Percentiles rank a stretch among this genome's conserved stretches.
These are phyloP conservation scores for Phoenix dactylifera DNA, from an alignment of 176 grass and related monocot species.

Conservation along the genomic window DNA sequence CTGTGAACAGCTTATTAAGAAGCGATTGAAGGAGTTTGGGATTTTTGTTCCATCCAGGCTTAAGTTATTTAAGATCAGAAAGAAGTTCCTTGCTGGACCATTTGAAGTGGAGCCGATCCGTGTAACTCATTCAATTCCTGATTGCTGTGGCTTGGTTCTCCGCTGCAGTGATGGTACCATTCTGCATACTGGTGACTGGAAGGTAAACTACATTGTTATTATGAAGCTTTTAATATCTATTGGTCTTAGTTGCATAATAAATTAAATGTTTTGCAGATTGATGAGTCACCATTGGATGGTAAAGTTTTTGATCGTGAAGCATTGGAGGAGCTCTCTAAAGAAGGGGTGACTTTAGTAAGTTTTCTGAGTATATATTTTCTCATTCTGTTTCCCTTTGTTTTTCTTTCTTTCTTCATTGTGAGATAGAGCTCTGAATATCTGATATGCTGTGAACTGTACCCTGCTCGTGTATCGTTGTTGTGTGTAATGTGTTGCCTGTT, in stretches of 20 bases:
- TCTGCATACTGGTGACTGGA: conserved; percentile 99
- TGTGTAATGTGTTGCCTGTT: too few species aligned
- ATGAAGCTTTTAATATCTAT: neutral
- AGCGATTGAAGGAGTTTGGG: conserved; percentile 93
- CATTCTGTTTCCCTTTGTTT: too few species aligned
- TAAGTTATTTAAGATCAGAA: conserved; percentile 72
- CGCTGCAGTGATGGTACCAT: conserved; percentile 91
- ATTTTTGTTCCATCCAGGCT: conserved; percentile 83
- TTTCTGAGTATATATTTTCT: neutral
- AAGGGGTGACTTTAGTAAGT: conserved; percentile 99
- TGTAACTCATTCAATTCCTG: conserved; percentile 98
- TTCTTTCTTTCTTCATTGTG: too few species aligned
- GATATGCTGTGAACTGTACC: too few species aligned
- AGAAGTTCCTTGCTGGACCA: conserved; percentile 86
- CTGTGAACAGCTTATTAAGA: conserved; percentile 83
- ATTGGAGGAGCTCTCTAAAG: conserved; percentile 95
- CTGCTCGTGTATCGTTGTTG: too few species aligned
- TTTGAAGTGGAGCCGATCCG: conserved; percentile 97
- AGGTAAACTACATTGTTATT: conserved; percentile 41
- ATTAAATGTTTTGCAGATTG: conserved; percentile 50
- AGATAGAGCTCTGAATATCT: too few species aligned
- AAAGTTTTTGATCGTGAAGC: conserved; percentile 86
- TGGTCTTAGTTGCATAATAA: conserved; percentile 1
- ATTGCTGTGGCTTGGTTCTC: conserved; percentile 92
- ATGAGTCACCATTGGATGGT: conserved; percentile 92